Conservation (phyloP, 148 eudicot genomes). For the Agrostemma githago region DNA sequence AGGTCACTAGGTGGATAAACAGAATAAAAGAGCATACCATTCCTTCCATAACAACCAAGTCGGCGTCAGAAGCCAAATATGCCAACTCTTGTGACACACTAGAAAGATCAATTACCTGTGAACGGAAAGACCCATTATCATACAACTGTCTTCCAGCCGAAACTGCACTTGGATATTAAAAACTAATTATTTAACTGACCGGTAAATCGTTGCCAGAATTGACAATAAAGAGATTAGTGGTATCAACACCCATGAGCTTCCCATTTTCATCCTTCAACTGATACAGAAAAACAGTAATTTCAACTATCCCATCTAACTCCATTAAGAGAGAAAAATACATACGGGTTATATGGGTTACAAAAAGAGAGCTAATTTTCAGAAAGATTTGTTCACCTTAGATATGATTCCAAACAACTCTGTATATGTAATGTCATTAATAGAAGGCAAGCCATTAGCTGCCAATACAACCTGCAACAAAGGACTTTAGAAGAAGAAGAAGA, state of each 20-base stretch:
- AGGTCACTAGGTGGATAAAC: neutral
- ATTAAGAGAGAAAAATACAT: neutral
- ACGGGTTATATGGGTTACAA: neutral
- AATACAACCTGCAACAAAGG: slow-evolving; percentile 65
- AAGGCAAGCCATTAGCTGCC: slow-evolving; percentile 97
- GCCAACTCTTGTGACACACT: slow-evolving; percentile 88
- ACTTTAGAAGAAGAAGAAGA: neutral
- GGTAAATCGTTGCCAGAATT: slow-evolving; percentile 99
- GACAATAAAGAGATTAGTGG: slow-evolving; percentile 73
- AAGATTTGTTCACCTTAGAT: slow-evolving; percentile 51
- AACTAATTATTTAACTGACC: slow-evolving; percentile 43
- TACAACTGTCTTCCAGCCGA: neutral
- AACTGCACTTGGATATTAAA: slow-evolving; percentile 2
- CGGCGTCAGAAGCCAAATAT: slow-evolving; percentile 86
- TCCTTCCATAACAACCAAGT: slow-evolving; percentile 90
- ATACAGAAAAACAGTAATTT: neutral
- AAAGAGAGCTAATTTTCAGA: neutral
- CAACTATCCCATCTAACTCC: neutral
- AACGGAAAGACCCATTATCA: slow-evolving; percentile 19
- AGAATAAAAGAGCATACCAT: slow-evolving; percentile 59
- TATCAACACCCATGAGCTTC: slow-evolving; percentile 76
- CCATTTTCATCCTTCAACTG: slow-evolving; percentile 93
- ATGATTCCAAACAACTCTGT: slow-evolving; percentile 71
- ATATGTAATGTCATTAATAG: slow-evolving; percentile 88
- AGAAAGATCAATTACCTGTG: slow-evolving; percentile 90